phyloP scores from a whole-genome alignment of 176 grass and related monocot genomes.

The Poa pratensis region DNA sequence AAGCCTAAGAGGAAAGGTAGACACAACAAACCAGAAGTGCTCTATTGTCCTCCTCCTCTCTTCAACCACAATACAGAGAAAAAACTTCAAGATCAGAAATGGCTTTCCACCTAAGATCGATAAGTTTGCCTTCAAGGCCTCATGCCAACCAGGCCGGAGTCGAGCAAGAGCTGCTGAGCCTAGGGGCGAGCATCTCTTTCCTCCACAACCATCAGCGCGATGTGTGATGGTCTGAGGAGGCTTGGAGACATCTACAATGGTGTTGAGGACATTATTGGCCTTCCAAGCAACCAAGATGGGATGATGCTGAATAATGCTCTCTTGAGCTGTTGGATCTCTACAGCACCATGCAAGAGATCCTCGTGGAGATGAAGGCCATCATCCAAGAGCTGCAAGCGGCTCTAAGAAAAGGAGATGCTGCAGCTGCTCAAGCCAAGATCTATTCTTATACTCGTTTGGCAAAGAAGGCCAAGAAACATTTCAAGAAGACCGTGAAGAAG shows the following conservation, averaged over 20 bases:
- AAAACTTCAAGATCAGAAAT: background rate
- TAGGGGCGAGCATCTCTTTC: conserved; percentile 8
- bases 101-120: conserved; percentile 36
- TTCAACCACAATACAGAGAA: background rate
- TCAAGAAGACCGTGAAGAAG: background rate
- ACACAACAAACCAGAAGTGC: conserved; percentile 16
- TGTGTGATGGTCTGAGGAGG: conserved; percentile 18
- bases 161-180: conserved; percentile 35
- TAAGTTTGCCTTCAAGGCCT: conserved; percentile 42
- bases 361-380: no score
- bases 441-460: background rate
- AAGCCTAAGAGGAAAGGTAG: background rate
- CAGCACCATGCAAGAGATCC: no score
- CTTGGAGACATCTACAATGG: conserved; percentile 33
- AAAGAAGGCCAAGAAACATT: conserved; percentile 44
- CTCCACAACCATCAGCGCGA: background rate
- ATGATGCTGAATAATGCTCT: no score
- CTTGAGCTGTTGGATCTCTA: no score
- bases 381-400: conserved; percentile 27
- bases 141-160: background rate
- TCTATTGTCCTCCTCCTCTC: background rate
- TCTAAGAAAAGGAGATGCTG: conserved; percentile 46
- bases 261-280: conserved; percentile 37
- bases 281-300: conserved; percentile 46
- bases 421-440: no score